A percentile compares a stretch with the other conserved stretches of the same genome.
Conservation (phyloP, 2,329 filamentous ascomycete species). For the Cladobotryum mycophilum region DNA sequence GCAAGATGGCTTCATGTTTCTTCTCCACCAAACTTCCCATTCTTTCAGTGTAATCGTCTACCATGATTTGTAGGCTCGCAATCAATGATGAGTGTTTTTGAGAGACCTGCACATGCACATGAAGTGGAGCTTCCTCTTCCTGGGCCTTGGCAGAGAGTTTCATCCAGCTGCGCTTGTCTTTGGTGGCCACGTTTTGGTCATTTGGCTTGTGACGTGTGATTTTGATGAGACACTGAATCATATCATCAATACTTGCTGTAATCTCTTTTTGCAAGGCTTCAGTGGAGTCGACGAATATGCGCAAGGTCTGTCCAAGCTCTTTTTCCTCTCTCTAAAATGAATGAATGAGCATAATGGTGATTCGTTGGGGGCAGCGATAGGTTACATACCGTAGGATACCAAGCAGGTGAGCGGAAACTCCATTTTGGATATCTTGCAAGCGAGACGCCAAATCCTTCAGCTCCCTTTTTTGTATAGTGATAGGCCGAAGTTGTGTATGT, state of each 20-base stretch:
- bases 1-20: neutral
- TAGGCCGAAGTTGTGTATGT: neutral
- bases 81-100: neutral
- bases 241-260: neutral
- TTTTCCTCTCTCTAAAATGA: neutral
- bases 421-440: neutral
- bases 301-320: neutral
- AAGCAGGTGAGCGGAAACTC: neutral
- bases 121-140: neutral
- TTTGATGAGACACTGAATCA: neutral
- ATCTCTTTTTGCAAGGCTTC: neutral
- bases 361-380: too few relatives aligned
- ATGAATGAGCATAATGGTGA: too few relatives aligned
- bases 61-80: neutral
- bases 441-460: neutral
- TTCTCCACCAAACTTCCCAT: constrained; percentile 1
- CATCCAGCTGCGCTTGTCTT: neutral
- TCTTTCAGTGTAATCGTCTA: neutral
- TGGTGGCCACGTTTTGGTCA: neutral
- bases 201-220: neutral
- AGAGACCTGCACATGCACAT: neutral
- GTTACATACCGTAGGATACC: neutral
- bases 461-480: neutral
- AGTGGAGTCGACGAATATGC: neutral
- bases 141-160: neutral